Evolutionary conservation across 192 early-diverging fungal species (phyloP), one percentile per base, ranked within the genome.

Genomic region (Helicostylum pulchrum): DNA sequence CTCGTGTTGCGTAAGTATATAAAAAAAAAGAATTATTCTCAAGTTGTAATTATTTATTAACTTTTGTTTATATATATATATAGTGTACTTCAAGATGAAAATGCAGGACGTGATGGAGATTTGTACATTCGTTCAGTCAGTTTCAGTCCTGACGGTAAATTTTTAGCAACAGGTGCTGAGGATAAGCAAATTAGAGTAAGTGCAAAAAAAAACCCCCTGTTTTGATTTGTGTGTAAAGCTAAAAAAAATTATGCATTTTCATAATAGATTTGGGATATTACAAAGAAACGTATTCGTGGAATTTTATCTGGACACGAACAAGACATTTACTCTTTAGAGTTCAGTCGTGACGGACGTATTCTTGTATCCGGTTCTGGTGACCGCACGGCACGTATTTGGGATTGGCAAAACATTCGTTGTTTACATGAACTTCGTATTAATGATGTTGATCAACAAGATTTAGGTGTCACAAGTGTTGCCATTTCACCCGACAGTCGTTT

Each of bases 321-420:
- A 77, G 97, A 99, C 70, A 98, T 99, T 69, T 99, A 99, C 74
- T 91, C 88, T 31, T 78, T 99, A 72, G 97, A 98, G 64, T 99
- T 95, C 82, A 88, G 88, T 60, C 79, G 87, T 23, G 95, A 97
- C 72, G 95, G 95, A 34, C 73, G 83, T 60, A 87, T 85, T 15
- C 87, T 99, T 70, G 93, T 95, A 43, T 93, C 90, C 15, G 97
- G 96, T 36, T 92, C 90, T 6, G 91, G 91, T 48, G 91, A 93
- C 78, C 87, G 88, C 64, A 90, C 91, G 0, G 91, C 87, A 46
- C 79, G 92, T 62, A 87, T 99, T 23, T 99, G 95, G 95, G 90
- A 91, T 73, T 83, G 92, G 70, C 86, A 87, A 48, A 81, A 80
- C 42, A 91, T 90, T 45, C 87, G 82, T 58, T 84, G 84, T 50